Evolutionary conservation across 2,329 filamentous ascomycete species (phyloP), one percentile per base, ranked within the genome.

Genomic region (Pseudophaeomoniella oleicola): DNA sequence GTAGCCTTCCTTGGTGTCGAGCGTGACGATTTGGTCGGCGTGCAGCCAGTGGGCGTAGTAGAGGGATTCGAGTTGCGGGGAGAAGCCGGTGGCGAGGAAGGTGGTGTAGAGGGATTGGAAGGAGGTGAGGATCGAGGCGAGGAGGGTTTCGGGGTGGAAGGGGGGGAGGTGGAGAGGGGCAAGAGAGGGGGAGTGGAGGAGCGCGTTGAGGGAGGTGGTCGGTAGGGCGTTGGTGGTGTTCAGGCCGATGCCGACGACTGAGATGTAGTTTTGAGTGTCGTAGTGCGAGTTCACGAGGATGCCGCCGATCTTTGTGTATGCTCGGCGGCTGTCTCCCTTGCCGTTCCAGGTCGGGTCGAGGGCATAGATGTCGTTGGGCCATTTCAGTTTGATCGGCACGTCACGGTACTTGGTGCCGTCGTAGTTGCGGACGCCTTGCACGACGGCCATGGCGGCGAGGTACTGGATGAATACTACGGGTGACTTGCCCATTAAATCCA

Each of bases 401-500:
- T 74, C 65, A 4, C 73, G 67, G 56, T 92, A 96, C 5, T 78
- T 83, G 2, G 59, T 58, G n/a, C 45, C 42, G 34, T 79, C 85
- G 51, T 96, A 96, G 16, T 67, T 70, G 44, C 82, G 78, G 43
- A 96, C 78, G 0, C 84, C 88, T 42, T 83, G 73, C 2, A 92
- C 80, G 30, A 88, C 81, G 30, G 90, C 87, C 32, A 98, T 73
- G 1, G 86, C 87, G 0, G 85, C 78, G 11, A 98, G 71, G 53
- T 98, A 98, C 56, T 96, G 90, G 17, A 96, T 69, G 57, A 98
- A 96, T 1, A 94, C 78, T 6, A 96, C 78, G 0, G 90, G 87
- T 0, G 82, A 81, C 2, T 68, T 72, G 31, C 71, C 65, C 5
- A 77, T 78, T 5, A 90, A 70, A 18, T 79, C 67, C 18, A 82